phyloP scores from a whole-genome alignment of 2,329 filamentous ascomycete genomes.

The Blastomyces parvus region DNA sequence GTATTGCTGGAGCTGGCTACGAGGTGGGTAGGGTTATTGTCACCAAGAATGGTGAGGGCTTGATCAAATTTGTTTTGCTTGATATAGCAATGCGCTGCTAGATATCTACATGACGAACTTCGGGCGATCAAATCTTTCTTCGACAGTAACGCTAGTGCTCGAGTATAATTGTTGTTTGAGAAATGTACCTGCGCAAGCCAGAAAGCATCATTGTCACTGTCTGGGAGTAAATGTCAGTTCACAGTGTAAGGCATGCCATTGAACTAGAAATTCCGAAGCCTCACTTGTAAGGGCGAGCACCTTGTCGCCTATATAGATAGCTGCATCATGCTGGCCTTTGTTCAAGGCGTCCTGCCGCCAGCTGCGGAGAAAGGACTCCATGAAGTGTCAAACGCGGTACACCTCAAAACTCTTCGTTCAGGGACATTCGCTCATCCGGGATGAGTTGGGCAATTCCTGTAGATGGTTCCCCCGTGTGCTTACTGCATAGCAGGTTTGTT shows the following conservation, averaged over 20 bases:
- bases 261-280: conserved; percentile 11
- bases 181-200: conserved; percentile 99
- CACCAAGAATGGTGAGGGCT: conserved; percentile 73
- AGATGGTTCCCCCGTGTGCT: neutral
- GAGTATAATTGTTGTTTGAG: conserved; percentile 85
- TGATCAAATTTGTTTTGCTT: conserved; percentile 87
- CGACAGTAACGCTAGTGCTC: conserved; percentile 75
- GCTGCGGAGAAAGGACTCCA: conserved; percentile 88
- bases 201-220: conserved; percentile 87
- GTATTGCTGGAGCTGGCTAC: conserved; percentile 56
- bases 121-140: conserved; percentile 72
- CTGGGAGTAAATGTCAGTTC: conserved; percentile 39
- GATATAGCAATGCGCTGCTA: conserved; percentile 87
- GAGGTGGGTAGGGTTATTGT: conserved; percentile 86
- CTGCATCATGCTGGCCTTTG: conserved; percentile 91
- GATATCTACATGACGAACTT: conserved; percentile 81
- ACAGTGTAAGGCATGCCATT: neutral
- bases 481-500: neutral
- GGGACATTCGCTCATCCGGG: neutral
- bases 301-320: conserved; percentile 96
- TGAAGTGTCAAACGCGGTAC: conserved; percentile 30
- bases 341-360: conserved; percentile 95
- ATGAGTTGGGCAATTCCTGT: neutral
- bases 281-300: conserved; percentile 82
- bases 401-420: neutral